A percentile compares a stretch with the other conserved stretches of the same genome.
Evolutionary conservation across 495 filamentous ascomycete species (phyloP).

Genomic region (Penicillium bialowiezense): DNA sequence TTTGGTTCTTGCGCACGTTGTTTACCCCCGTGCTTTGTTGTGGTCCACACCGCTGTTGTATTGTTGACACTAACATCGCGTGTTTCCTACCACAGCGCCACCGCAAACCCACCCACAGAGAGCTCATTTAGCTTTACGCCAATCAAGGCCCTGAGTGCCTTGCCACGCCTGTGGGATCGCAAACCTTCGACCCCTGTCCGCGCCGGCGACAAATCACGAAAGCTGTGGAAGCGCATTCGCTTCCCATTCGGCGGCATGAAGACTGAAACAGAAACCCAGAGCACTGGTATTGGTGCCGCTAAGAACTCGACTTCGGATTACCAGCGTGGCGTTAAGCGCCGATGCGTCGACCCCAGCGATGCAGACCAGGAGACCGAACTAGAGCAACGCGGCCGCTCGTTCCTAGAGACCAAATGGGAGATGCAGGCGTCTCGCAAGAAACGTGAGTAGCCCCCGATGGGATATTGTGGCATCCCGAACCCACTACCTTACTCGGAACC

Average conservation of each 20-base stretch:
- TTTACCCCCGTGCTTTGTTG: constrained; percentile 1
- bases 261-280: constrained; percentile 21
- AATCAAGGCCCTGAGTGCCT: constrained; percentile 30
- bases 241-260: constrained; percentile 42
- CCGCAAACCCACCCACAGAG: constrained; percentile 13
- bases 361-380: constrained; percentile 5
- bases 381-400: constrained; percentile 28
- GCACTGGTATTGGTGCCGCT: constrained; percentile 33
- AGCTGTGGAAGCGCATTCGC: constrained; percentile 52
- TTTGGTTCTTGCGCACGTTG: neutral
- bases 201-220: constrained; percentile 40
- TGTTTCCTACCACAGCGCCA: constrained; percentile 8
- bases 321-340: constrained; percentile 46
- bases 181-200: constrained; percentile 53
- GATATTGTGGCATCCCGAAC: too few species aligned
- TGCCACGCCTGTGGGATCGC: constrained; percentile 51
- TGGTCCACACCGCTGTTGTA: neutral
- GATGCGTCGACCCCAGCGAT: constrained; percentile 27
- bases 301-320: constrained; percentile 27
- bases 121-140: constrained; percentile 38
- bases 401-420: constrained; percentile 43
- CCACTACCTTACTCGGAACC: neutral
- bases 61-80: constrained; percentile 12
- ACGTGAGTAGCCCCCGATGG: constrained; percentile 31
- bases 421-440: constrained; percentile 30